Evolutionary conservation across 768 basidiomycete species (phyloP).

Genomic region (Fibroporia radiculosa): DNA sequence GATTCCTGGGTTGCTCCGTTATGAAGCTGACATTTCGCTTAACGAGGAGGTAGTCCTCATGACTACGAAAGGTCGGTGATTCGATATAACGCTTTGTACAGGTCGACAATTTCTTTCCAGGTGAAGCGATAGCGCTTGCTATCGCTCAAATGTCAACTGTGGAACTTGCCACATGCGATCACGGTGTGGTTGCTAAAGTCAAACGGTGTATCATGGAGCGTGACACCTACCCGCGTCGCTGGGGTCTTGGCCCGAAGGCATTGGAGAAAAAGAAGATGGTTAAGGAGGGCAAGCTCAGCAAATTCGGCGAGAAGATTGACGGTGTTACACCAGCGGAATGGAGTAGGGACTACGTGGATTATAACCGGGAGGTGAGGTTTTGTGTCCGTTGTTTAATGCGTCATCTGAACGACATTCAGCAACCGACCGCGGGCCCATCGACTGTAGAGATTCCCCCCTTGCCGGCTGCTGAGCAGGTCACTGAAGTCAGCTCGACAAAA

Average conservation of each 20-base stretch:
- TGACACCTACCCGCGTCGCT: constrained; percentile 94
- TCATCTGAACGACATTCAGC: constrained; percentile 15
- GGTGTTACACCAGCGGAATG: constrained; percentile 86
- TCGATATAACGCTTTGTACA: neutral
- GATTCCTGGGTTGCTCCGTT: constrained; percentile 96
- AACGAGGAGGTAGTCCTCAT: constrained; percentile 96
- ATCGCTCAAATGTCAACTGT: constrained; percentile 98
- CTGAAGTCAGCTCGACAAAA: constrained; percentile 30
- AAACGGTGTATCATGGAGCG: constrained; percentile 99
- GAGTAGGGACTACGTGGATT: constrained; percentile 92
- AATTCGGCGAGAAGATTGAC: constrained; percentile 84
- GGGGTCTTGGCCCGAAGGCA: constrained; percentile 98
- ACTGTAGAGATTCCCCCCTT: constrained; percentile 13
- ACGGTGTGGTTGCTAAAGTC: constrained; percentile 98
- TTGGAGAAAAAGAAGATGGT: constrained; percentile 97
- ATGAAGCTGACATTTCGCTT: constrained; percentile 89
- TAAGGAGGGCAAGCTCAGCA: constrained; percentile 95
- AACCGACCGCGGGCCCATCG: constrained; percentile 33
- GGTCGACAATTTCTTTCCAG: constrained; percentile 26
- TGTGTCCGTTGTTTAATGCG: constrained; percentile 6
- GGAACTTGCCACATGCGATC: constrained; percentile 95
- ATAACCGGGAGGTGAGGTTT: constrained; percentile 56
- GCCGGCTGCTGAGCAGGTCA: constrained; percentile 16
- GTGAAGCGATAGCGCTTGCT: constrained; percentile 90
- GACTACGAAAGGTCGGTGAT: constrained; percentile 83